phyloP scores from a whole-genome alignment of 176 grass and related monocot species.

The barley (Hordeum vulgare) region DNA sequence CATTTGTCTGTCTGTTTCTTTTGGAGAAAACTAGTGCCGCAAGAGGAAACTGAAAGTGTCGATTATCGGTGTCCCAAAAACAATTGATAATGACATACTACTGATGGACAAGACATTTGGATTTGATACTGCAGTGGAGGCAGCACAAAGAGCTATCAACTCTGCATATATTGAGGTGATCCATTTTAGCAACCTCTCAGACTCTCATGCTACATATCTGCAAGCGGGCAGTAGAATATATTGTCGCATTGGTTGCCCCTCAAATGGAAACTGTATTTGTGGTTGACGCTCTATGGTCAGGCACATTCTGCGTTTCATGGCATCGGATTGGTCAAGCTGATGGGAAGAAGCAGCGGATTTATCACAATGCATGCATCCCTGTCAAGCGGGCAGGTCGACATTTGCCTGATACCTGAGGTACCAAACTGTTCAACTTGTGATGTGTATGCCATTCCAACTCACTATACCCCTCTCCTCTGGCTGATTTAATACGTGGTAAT shows the following conservation, averaged over 20 bases:
- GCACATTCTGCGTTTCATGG: conserved; percentile 94
- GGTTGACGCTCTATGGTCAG: conserved; percentile 30
- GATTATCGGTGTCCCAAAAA: conserved; percentile 78
- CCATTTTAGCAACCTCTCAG: conserved; percentile 1
- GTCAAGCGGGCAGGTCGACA: conserved; percentile 91
- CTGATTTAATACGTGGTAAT: conserved; percentile 13
- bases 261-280: background rate
- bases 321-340: conserved; percentile 87
- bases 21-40: conserved; percentile 44
- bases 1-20: conserved; percentile 9
- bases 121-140: conserved; percentile 98
- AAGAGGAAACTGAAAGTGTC: conserved; percentile 93
- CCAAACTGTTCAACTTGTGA: conserved; percentile 24
- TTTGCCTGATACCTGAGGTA: conserved; percentile 96
- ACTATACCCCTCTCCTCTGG: background rate
- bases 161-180: conserved; percentile 98
- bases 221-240: conserved; percentile 6
- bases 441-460: conserved; percentile 13
- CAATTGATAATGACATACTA: conserved; percentile 98
- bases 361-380: conserved; percentile 99
- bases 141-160: conserved; percentile 93
- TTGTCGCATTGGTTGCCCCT: background rate
- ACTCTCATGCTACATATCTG: background rate
- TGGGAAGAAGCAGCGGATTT: conserved; percentile 96
- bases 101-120: conserved; percentile 98